These are phyloP conservation scores for Penicillium sp. DNA, from an alignment of 2,329 filamentous ascomycete species.

Conservation along the genomic window DNA sequence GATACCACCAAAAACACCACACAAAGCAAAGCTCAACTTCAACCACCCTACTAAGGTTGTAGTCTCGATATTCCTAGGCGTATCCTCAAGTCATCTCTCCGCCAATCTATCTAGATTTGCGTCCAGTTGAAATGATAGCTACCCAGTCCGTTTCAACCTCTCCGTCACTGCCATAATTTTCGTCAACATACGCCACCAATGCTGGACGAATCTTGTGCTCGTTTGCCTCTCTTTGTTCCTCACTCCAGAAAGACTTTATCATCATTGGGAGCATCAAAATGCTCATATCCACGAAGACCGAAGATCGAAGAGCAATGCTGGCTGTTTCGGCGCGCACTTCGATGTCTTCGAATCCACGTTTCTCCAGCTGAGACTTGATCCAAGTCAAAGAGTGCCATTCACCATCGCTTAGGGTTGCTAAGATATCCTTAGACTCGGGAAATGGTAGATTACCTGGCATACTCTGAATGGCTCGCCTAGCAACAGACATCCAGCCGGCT, in stretches of 20 bases:
- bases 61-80: no score
- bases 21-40: no score
- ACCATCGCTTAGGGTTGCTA: constrained; percentile 13
- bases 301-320: constrained; percentile 11
- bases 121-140: constrained; percentile 33
- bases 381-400: constrained; percentile 27
- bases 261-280: constrained; percentile 24
- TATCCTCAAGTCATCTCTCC: no score
- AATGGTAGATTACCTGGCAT: constrained; percentile 30
- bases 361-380: constrained; percentile 23
- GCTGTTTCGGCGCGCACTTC: constrained; percentile 20
- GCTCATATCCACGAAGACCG: constrained; percentile 24
- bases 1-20: no score
- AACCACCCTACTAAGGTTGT: no score
- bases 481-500: constrained; percentile 32
- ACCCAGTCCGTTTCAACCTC: constrained; percentile 26
- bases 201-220: constrained; percentile 21
- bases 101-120: constrained; percentile 30
- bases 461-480: constrained; percentile 25
- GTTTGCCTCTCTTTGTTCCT: constrained; percentile 26
- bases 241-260: constrained; percentile 30
- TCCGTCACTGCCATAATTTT: constrained; percentile 24
- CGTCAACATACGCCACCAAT: constrained; percentile 26
- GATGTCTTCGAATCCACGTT: constrained; percentile 27
- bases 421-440: constrained; percentile 23